phyloP scores from a whole-genome alignment of 345 rosid genomes.

The Citrus maxima region DNA sequence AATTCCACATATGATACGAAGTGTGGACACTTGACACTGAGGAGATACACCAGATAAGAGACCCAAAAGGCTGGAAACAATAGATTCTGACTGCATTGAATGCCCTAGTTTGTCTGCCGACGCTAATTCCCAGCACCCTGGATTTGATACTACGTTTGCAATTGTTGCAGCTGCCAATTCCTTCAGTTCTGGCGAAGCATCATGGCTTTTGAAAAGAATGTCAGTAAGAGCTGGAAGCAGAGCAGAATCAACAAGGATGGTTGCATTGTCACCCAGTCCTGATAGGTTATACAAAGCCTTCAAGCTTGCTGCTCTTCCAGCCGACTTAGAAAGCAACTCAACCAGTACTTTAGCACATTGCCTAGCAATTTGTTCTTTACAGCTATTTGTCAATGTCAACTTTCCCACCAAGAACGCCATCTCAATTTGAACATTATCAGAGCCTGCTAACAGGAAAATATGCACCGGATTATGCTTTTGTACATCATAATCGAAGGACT shows the following conservation, averaged over 20 bases:
- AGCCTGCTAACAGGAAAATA: constrained; percentile 24
- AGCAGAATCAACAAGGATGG: constrained; percentile 33
- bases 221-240: constrained; percentile 33
- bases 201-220: constrained; percentile 29
- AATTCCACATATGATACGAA: constrained; percentile 32
- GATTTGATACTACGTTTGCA: constrained; percentile 42
- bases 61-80: constrained; percentile 26
- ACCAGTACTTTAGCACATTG: constrained; percentile 30
- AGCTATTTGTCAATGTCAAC: constrained; percentile 36
- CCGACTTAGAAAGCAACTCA: constrained; percentile 22
- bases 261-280: constrained; percentile 36
- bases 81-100: constrained; percentile 34
- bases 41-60: constrained; percentile 30
- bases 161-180: constrained; percentile 36
- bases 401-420: constrained; percentile 43
- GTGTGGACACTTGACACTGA: constrained; percentile 26
- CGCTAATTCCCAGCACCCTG: constrained; percentile 47
- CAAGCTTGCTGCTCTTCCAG: constrained; percentile 31
- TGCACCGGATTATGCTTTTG: not conserved
- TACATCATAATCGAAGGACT: not conserved
- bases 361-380: constrained; percentile 37
- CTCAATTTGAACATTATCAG: constrained; percentile 35
- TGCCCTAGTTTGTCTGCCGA: constrained; percentile 33
- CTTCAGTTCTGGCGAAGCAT: constrained; percentile 18
- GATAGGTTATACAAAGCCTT: constrained; percentile 42